A percentile compares a stretch with the other conserved stretches of the same genome.
Evolutionary conservation across 164 flowering plant genomes (phyloP).

Genomic region (Chimonanthus salicifolius): DNA sequence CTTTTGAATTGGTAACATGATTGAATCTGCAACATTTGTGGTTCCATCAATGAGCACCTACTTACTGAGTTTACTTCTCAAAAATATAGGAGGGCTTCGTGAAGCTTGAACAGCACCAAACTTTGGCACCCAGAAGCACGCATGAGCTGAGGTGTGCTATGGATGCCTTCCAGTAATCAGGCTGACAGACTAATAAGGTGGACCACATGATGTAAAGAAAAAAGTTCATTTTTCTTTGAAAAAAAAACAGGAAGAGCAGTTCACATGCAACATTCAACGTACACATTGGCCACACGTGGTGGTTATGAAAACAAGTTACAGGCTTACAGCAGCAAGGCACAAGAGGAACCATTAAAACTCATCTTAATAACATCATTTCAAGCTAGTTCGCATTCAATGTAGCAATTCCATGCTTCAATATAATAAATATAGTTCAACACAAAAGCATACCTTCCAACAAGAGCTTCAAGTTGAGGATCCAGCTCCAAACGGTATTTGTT

Average conservation of each 20-base stretch:
- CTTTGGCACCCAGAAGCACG: no score
- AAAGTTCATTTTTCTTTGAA: no score
- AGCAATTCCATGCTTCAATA: background rate
- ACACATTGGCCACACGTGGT: background rate
- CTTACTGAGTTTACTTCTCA: background rate
- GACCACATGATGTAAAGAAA: no score
- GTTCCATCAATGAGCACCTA: background rate
- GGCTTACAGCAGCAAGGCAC: background rate
- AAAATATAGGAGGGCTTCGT: no score
- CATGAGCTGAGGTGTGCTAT: no score
- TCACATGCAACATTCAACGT: background rate
- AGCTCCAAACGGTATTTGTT: slow-evolving; percentile 36
- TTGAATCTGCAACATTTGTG: background rate
- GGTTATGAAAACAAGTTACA: background rate
- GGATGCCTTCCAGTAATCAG: no score
- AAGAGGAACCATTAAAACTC: no score
- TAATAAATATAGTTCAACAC: background rate
- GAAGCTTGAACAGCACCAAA: no score
- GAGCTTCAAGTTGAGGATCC: slow-evolving; percentile 43
- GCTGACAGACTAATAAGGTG: no score
- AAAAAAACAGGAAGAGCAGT: background rate
- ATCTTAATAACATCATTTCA: no score
- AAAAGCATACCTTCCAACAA: slow-evolving; percentile 67
- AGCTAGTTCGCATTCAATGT: background rate
- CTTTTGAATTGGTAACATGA: background rate